phyloP scores from a whole-genome alignment of 176 grass and related monocot species.

The Alopecurus myosuroides region DNA sequence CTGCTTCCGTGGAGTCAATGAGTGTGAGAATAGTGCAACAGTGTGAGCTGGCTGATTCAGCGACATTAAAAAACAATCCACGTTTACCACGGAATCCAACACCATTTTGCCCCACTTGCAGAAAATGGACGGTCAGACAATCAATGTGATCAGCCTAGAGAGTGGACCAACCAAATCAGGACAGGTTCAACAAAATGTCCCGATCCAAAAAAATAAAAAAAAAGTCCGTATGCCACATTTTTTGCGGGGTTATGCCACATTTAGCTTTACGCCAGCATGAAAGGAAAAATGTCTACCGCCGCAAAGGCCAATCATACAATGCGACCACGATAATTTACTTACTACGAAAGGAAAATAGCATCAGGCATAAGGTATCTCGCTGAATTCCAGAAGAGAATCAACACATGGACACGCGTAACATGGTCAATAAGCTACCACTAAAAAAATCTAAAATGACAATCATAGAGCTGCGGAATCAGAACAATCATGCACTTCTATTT shows the following conservation, averaged over 20 bases:
- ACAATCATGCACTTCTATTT: not conserved
- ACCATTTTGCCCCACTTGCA: not conserved
- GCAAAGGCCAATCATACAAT: slow-evolving; percentile 5
- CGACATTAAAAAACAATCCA: not conserved
- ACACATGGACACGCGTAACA: not conserved
- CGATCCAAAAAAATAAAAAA: not conserved
- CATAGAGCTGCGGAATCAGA: not conserved
- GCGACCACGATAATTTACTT: not conserved
- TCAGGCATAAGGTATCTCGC: not conserved
- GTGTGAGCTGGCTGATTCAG: not conserved
- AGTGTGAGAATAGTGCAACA: not conserved
- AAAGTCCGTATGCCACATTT: not conserved
- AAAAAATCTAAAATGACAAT: not conserved
- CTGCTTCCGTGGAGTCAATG: not conserved
- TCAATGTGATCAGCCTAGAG: not conserved
- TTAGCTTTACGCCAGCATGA: not conserved
- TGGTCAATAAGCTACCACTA: not conserved
- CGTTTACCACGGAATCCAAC: not conserved
- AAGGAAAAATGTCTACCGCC: not conserved
- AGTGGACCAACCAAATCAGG: not conserved
- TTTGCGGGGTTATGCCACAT: not conserved
- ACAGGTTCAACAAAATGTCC: not conserved
- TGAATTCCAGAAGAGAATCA: not conserved
- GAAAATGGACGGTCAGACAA: not conserved
- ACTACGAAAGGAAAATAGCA: not conserved